Evolutionary conservation across 768 basidiomycete genomes (phyloP).

Genomic region (Agaricus blazei): DNA sequence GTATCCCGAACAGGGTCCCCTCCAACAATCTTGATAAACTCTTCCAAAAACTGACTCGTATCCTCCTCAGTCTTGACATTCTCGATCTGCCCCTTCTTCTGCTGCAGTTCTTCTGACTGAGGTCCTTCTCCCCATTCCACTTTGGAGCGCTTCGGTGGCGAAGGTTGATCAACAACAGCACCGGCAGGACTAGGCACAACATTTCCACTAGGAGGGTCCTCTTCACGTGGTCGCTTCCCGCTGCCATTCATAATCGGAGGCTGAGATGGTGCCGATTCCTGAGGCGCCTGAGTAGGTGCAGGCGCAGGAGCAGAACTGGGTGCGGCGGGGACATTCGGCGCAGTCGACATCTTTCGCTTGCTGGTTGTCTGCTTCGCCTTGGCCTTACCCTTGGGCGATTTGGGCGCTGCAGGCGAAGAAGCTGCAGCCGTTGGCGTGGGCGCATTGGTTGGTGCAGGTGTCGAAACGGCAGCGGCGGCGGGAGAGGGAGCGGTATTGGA

Average conservation of each 20-base stretch:
- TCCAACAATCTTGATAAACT: conserved; percentile 51
- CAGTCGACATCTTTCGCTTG: conserved; percentile 27
- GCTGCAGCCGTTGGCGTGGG: conserved; percentile 49
- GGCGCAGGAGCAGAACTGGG: conserved; percentile 9
- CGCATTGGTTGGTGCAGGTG: conserved; percentile 36
- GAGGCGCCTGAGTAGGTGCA: neutral
- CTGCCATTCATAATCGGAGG: conserved; percentile 15
- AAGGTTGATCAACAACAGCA: conserved; percentile 41
- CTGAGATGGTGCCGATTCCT: conserved; percentile 7
- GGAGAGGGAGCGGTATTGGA: conserved; percentile 15
- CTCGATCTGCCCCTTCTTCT: conserved; percentile 36
- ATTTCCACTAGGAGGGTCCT: conserved; percentile 35
- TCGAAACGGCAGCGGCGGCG: conserved; percentile 27
- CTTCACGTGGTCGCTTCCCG: conserved; percentile 49
- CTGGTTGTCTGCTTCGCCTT: conserved; percentile 37
- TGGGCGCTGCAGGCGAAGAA: conserved; percentile 61
- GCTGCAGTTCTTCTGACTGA: conserved; percentile 43
- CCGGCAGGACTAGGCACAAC: conserved; percentile 25
- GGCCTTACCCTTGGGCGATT: conserved; percentile 64
- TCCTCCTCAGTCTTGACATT: conserved; percentile 67
- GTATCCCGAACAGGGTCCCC: conserved; percentile 30
- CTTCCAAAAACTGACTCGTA: conserved; percentile 53
- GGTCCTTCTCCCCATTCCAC: conserved; percentile 62
- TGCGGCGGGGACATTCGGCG: conserved; percentile 18
- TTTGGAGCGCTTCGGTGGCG: conserved; percentile 69